Base-by-base conservation (phyloP, 768 basidiomycete genomes). In the Pisolithus orientalis region DNA sequence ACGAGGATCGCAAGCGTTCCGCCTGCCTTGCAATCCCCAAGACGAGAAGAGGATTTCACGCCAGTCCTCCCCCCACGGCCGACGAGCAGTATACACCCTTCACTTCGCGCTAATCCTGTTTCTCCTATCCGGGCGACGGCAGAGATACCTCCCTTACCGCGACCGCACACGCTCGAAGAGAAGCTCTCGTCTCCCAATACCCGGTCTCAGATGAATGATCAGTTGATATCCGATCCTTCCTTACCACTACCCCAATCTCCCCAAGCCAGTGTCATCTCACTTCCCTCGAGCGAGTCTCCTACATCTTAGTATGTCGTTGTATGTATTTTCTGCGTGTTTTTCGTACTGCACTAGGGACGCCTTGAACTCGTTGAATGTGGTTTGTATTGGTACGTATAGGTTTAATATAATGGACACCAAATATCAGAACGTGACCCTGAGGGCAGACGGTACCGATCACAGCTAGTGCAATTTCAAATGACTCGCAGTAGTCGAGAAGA, bases 11-110 rank as follows among this genome's bases (percentile, higher is more conserved):
- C 78, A 7, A 85, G 63, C 46, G 72, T 87, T 39, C 51, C 69
- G 2, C 62, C 59, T 42, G 60, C 57, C 16, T 51, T 59, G 10
- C 49, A 55, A 13, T 62, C 62, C 8, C 60, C 65, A 21, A 58
- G 59, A 42, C 57, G 58, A 10, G 72, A 74, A 31, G 81, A 84
- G 58, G 89, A 91, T 65, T 91, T 90, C 57, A 77, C 83, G 0
- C 89, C 89, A 0, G 77, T 76, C 37, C 73, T 90, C 21, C 88
- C 89, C 6, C 61, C 77, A 5, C 79, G 85, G 27, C 89, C 89
- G 3, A 70, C 78, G 13, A 78, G 75, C 44, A 90, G 88, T 61
- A 90, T 91, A 49, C 89, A 91, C 57, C 89, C 88, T 11, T 89
- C 87, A 11, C 71, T 80, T 24, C 80, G 87, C 27, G 72, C 73